Evolutionary conservation across 23 red algal species (phyloP), one percentile per base, ranked within the genome.

Genomic region (Gracilaria vermiculophylla): DNA sequence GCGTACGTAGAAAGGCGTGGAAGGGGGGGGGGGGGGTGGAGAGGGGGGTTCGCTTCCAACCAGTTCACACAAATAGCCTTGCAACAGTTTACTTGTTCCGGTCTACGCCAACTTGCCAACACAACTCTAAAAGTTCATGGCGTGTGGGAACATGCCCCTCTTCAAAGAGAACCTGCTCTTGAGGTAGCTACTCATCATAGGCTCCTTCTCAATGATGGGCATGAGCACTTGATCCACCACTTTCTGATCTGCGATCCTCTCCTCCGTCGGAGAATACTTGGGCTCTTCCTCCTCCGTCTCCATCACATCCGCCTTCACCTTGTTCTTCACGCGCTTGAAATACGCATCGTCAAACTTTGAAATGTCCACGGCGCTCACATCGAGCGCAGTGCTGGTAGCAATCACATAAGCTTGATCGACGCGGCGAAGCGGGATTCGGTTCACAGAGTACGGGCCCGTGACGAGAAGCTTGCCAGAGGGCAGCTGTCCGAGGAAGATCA

Each of bases 381-480:
- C 96, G 6, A 98, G 66, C 31, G 42, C 76, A 27, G 96, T 92
- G 13, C 47, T 90, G 21, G 87, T 95, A 14, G 88, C 96, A 61
- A 98, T 98, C 12, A 98, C 96, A 65, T 95, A 98, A 9, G 80
- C 84, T 32, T 92, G 96, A 85, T 98, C 78, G 44, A 98, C 96
- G 24, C 93, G 74, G n/a, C 92, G 83, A 53, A 98, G 36, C 57
- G 96, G 96, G 33, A 98, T 87, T 27, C 96, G 87, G 80, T 98
- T 98, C 29, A 98, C 49, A 3, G 52, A 64, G 41, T 79, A 98
- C 47, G 96, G 96, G 2, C 96, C 96, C 5, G 92, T 98, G 36
- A 98, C 92, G 33, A 98, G 77, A 39, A 98, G 64, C 80, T 93
- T 48, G 2, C 96, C 96, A 17, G 92, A 94, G 21, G 57, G 55